These are phyloP conservation scores for Fusarium palustre DNA, from an alignment of 2,329 filamentous ascomycete species.

Conservation along the genomic window DNA sequence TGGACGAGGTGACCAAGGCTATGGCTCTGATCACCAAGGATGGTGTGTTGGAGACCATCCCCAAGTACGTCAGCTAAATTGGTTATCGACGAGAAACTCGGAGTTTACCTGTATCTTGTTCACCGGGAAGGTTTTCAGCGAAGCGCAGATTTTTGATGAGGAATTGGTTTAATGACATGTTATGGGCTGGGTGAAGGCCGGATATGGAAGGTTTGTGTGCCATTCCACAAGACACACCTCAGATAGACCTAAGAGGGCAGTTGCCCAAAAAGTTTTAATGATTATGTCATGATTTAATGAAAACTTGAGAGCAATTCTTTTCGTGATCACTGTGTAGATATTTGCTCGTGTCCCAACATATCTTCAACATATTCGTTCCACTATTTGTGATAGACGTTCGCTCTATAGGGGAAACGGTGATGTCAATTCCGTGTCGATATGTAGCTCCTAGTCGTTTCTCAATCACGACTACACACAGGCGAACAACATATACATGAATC, in stretches of 20 bases:
- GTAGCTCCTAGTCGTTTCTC: no score
- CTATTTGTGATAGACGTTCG: background rate
- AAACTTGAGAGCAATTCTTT: no score
- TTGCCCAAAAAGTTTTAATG: slow-evolving; percentile 36
- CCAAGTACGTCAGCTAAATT: slow-evolving; percentile 58
- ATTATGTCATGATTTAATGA: slow-evolving; percentile 33
- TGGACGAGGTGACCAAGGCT: slow-evolving; percentile 59
- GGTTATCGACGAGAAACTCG: background rate
- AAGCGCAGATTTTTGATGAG: slow-evolving; percentile 14
- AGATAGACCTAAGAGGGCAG: slow-evolving; percentile 26
- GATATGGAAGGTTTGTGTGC: background rate
- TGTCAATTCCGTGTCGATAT: background rate
- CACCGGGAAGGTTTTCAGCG: slow-evolving; percentile 16
- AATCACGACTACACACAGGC: no score
- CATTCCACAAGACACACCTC: slow-evolving; percentile 16
- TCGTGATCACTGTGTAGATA: background rate
- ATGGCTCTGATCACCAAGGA: slow-evolving; percentile 61
- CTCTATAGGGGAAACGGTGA: background rate
- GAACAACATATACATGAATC: no score
- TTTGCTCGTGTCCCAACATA: no score
- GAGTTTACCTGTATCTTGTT: slow-evolving; percentile 6
- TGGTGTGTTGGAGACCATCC: slow-evolving; percentile 61
- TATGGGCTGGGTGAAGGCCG: slow-evolving; percentile 4
- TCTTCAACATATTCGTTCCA: background rate
- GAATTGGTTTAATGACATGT: slow-evolving; percentile 30